Evolutionary conservation across 768 basidiomycete genomes (phyloP).

Genomic region (Leucocoprinus sp.): DNA sequence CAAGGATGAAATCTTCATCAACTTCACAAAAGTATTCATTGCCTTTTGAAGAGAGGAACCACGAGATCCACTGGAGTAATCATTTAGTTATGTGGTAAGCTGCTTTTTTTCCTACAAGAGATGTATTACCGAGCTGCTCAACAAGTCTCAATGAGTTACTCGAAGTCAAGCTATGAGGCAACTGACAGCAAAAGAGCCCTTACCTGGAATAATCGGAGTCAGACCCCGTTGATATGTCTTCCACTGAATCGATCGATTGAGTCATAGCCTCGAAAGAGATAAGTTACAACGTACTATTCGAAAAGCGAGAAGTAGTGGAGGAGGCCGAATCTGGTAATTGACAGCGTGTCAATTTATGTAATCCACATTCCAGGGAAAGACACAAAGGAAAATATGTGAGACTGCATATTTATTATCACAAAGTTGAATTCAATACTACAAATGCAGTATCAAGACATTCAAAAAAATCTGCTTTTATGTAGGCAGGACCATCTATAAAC

Average conservation of each 20-base stretch:
- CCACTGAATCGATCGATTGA: constrained; percentile 42
- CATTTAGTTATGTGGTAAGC: not conserved
- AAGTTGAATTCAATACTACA: too few relatives aligned
- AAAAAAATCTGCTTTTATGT: too few relatives aligned
- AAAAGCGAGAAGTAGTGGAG: not conserved
- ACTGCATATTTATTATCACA: too few relatives aligned
- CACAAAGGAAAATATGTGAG: too few relatives aligned
- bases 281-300: not conserved
- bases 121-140: constrained; percentile 7
- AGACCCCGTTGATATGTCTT: constrained; percentile 84
- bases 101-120: not conserved
- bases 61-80: constrained; percentile 79
- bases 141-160: too few relatives aligned
- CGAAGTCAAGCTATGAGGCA: too few relatives aligned
- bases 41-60: constrained; percentile 95
- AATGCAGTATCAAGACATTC: too few relatives aligned
- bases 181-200: too few relatives aligned
- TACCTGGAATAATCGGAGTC: constrained; percentile 96
- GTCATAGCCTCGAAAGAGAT: not conserved
- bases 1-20: constrained; percentile 97
- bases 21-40: constrained; percentile 99
- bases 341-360: too few relatives aligned
- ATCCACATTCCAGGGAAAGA: too few relatives aligned
- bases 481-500: too few relatives aligned
- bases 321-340: too few relatives aligned